Evolutionary conservation across 371 early-diverging fungal species (phyloP), one percentile per base, ranked within the genome.

Genomic region (Mucor velutinosus): DNA sequence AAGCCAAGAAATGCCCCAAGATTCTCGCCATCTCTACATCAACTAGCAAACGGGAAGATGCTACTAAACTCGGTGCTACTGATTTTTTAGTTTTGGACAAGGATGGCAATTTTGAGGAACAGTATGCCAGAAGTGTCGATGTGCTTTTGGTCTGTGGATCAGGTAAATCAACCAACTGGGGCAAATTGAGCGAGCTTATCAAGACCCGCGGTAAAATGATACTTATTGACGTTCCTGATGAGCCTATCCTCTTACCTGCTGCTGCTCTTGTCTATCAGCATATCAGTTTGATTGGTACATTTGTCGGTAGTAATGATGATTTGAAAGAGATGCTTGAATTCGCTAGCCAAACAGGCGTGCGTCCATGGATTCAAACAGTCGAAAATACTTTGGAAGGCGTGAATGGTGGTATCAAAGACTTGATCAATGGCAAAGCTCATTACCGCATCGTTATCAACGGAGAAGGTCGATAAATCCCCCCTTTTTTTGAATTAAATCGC

Each of bases 11-110:
- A 29, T 92, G 93, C 63, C 80, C 87, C 37, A 76, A 87, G 12
- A 87, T 93, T 0, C 70, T 87, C 7, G 95, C 92, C 1, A 76
- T 94, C 41, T 93, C 94, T n/a, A 81, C 84, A 60, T 87, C 90
- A 17, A 71, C 74, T 14, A 75, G 60, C 70, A 95, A 94, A 79
- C 78, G 80, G 55, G 84, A 85, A 43, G 92, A 94, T 64, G 86
- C 90, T 43, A 72, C 71, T n/a, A 71, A 82, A 43, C 81, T 94
- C 8, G 95, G 94, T 8, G 95, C 93, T 12, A 78, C 80, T 4
- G 76, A 79, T 43, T 82, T 78, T 45, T 47, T 68, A 8, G 64
- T 70, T 0, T 51, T 75, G 21, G 32, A 66, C 7, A 53, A 71
- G 7, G 55, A 57, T 19, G 66, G 66, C 5, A 59, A 43, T 12